Base-by-base conservation (phyloP, 352 stramenopile genomes). In the Globisporangium viniferum region DNA sequence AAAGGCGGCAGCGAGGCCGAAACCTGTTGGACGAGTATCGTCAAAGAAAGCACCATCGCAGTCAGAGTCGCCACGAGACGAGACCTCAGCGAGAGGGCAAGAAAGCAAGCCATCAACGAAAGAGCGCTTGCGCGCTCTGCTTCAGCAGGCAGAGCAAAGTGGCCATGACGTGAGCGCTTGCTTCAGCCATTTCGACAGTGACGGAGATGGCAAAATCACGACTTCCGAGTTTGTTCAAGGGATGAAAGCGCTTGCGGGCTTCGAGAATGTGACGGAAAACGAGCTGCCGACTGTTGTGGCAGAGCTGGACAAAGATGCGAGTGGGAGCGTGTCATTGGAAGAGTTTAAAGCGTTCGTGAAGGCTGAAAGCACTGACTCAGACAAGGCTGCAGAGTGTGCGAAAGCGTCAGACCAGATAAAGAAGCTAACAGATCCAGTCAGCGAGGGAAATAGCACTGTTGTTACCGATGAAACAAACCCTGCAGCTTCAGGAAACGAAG, bases 181-280 rank as follows among this genome's bases (percentile, higher is more conserved):
- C n/a, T 91, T 91, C 67, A 51, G 58, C 2, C 87, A 95, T 65
- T 95, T 95, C 69, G 87, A 94, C 70, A 78, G 68, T 1, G 80
- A 95, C 67, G 67, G 72, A 9, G 84, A 85, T 24, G 80, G 85
- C 3, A 71, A 80, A 56, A 79, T 95, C 41, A 86, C 84, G 1
- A 68, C 72, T 6, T 54, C 59, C 0, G 89, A 96, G 66, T 78
- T 97, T 5, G 73, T 80, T 6, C 35, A 68, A 7, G 84, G 80
- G 5, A 60, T 97, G 22, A 58, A 72, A 18, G 71, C 74, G 7
- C 73, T 96, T 2, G 79, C 74, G 1, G 74, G 72, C 6, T 88
- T 91, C 58, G 69, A 83, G 14, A 66, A 80, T 48, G 74, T 89
- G 27, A 55, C 58, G 0, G 70, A 79, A 5, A 54, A 59, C 1